Conservation (phyloP, 164 flowering plant species). For the Magnolia officinalis region DNA sequence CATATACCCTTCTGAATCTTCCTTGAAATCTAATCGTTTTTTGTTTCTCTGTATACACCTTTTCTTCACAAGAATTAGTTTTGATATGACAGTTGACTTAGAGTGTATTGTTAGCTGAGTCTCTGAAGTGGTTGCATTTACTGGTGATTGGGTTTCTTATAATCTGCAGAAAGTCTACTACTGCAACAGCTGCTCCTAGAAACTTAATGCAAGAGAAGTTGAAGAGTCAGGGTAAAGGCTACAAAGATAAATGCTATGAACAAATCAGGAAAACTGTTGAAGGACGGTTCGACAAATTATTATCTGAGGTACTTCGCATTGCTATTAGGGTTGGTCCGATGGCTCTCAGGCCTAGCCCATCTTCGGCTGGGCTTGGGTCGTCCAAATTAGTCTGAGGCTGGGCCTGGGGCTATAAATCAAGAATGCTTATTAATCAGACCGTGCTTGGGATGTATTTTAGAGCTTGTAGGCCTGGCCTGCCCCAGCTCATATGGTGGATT, state of each 20-base stretch:
- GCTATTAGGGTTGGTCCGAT: background rate
- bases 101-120: constrained; percentile 1
- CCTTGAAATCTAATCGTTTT: background rate
- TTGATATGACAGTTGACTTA: background rate
- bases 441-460: no score
- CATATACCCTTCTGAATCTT: background rate
- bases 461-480: no score
- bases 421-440: no score
- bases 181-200: constrained; percentile 52
- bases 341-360: no score
- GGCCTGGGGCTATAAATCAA: no score
- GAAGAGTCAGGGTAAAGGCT: constrained; percentile 89
- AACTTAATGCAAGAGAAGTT: constrained; percentile 60
- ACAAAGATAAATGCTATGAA: constrained; percentile 97
- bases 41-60: background rate
- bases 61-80: background rate
- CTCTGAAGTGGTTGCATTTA: constrained; percentile 1
- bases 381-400: no score
- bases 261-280: constrained; percentile 89
- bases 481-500: no score
- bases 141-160: background rate
- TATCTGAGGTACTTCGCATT: constrained; percentile 53
- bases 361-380: no score
- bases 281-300: constrained; percentile 64
- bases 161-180: constrained; percentile 54